Base-by-base conservation (phyloP, 2,329 filamentous ascomycete genomes). In the Acephala macrosclerotiorum region DNA sequence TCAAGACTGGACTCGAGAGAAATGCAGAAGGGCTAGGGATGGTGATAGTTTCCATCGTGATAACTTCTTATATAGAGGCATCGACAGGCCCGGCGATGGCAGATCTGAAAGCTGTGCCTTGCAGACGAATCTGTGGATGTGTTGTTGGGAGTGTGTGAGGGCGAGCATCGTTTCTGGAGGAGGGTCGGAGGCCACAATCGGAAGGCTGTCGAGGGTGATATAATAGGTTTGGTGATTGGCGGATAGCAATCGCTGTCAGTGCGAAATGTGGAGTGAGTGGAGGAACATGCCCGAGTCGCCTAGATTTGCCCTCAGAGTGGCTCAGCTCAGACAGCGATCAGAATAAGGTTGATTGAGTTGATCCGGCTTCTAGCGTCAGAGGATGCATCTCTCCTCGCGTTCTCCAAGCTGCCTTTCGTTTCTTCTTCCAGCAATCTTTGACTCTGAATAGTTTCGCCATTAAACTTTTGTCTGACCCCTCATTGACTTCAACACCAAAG, bases 1-100 rank as follows among this genome's bases (percentile, higher is more conserved):
- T 70, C 45, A 72, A 62, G 5, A 73, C 66, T 7, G 80, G 78
- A 70, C 77, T 79, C 73, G 77, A 76, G 66, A 83, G 81, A 75
- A 84, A 86, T 76, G 83, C 82, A 67, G 85, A 84, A 62, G 86
- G 85, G 60, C 85, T 86, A 67, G 87, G 85, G 70, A 88, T 87
- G 75, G 82, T 84, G 78, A 88, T 85, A 70, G 82, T 82, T 79
- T 88, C 87, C 83, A 85, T 85, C 75, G 69, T 68, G 72, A 70
- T 14, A 64, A 61, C 60, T 71, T 66, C 64, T 59, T 66, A 29
- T 25, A 65, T 6, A 38, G 25, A 57, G n/a, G 38, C 35, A 35
- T 36, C 38, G 55, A 57, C n/a, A 8, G 12, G n/a, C 55, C 7
- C 33, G 3, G 33, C 49, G 55, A 22, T 25, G 55, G 33, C 11